Evolutionary conservation across 768 basidiomycete genomes (phyloP), one percentile per base, ranked within the genome.

Genomic region (Russula sp.): DNA sequence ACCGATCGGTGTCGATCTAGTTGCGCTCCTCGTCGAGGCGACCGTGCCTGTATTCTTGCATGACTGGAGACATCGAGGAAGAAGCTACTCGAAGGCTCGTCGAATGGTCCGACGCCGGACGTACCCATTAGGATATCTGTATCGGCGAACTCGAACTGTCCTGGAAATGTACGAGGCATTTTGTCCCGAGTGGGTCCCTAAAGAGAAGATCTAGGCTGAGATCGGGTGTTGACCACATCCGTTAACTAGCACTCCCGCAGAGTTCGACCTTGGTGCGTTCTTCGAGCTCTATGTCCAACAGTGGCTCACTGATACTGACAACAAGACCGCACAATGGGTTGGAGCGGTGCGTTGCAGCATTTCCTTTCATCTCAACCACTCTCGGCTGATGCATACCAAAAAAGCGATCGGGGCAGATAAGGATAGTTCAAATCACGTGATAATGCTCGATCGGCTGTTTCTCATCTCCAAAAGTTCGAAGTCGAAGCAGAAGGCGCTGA

Each of bases 271-370:
- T 34, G 79, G 84, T 4, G 78, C 77, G 4, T 91, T 90, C 75
- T 98, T 98, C 71, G 89, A 92, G 73, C 84, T 87, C 3, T 93
- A 92, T 72, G 91, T 98, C 9, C 80, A 83, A 7, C 84, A 88
- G 66, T 99, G 95, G 96, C 75, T 99, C 31, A 68, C 83, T n/a
- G 87, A 88, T 62, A 97, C 92, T 0, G 90, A 95, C 68, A 84
- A 78, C 62, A 96, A 93, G 78, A 98, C 96, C 7, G 81, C 82
- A 50, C 88, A 94, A 64, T 99, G 97, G 97, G 96, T 98, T 6
- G 84, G 94, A 72, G 87, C 88, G 64, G 91, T 93, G 66, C 74
- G 91, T 81, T 2, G 6, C 7, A 13, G 3, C 20, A 11, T 6
- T 35, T 27, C 11, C 20, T 55, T 52, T 49, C 22, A 8, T 44